Percentiles rank a stretch among this genome's conserved stretches.
Evolutionary conservation across 108 stramenopile species (phyloP).

Genomic region (Conticribra weissflogii): DNA sequence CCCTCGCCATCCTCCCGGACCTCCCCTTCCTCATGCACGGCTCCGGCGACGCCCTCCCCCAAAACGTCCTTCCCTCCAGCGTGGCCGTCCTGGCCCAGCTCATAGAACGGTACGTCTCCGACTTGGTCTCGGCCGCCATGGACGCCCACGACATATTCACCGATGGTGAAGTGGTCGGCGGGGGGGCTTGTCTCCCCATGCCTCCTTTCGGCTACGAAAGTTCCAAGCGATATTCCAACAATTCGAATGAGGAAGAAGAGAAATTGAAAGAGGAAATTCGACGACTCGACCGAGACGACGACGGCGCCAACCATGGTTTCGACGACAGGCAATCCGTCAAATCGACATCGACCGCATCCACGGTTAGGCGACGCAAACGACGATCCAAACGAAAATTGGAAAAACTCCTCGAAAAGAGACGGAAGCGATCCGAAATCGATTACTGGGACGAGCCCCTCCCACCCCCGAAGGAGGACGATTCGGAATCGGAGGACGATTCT

Average conservation of each 20-base stretch:
- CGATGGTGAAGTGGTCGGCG: conserved; percentile 58
- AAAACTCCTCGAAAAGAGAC: conserved; percentile 2
- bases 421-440: conserved; percentile 42
- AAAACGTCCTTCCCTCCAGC: conserved; percentile 60
- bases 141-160: conserved; percentile 79
- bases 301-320: not conserved
- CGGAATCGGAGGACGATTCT: not conserved
- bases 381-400: conserved; percentile 6
- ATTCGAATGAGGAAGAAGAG: conserved; percentile 1
- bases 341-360: not conserved
- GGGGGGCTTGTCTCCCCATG: conserved; percentile 24
- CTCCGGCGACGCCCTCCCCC: conserved; percentile 71
- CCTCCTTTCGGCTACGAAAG: conserved; percentile 24
- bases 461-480: conserved; percentile 53
- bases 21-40: conserved; percentile 84
- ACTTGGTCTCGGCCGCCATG: conserved; percentile 73
- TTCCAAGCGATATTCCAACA: not conserved
- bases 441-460: conserved; percentile 84
- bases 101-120: conserved; percentile 70
- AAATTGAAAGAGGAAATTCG: too few species aligned
- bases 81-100: conserved; percentile 65
- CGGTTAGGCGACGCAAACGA: not conserved
- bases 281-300: too few species aligned
- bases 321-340: not conserved
- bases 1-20: conserved; percentile 55